These are phyloP conservation scores for Lasiosphaeria hispida DNA, from an alignment of 495 filamentous ascomycete species.

Conservation along the genomic window DNA sequence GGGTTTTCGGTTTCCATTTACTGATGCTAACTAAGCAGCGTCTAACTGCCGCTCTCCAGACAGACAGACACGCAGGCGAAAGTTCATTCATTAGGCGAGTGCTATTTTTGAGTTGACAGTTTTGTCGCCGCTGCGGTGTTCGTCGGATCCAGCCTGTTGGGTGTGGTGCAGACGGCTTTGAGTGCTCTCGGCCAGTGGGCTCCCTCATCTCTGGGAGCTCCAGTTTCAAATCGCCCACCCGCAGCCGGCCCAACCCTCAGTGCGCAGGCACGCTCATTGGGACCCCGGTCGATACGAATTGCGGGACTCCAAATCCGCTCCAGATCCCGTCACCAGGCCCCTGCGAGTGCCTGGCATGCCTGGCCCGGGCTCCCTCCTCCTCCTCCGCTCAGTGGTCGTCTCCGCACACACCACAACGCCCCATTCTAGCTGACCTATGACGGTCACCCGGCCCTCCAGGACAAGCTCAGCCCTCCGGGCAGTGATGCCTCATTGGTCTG, in stretches of 20 bases:
- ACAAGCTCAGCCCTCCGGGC: slow-evolving; percentile 21
- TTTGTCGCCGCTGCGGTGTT: neutral
- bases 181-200: slow-evolving; percentile 17
- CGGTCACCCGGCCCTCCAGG: slow-evolving; percentile 20
- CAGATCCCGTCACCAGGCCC: neutral
- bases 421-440: slow-evolving; percentile 7
- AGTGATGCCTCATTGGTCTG: slow-evolving; percentile 13
- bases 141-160: slow-evolving; percentile 18
- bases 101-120: slow-evolving; percentile 12
- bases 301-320: no score
- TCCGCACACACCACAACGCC: slow-evolving; percentile 6
- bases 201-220: slow-evolving; percentile 5
- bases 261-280: no score
- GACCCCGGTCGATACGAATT: no score
- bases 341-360: neutral
- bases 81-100: neutral
- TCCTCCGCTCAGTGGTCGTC: neutral
- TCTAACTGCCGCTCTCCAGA: neutral
- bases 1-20: neutral
- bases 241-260: no score
- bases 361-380: slow-evolving; percentile 18
- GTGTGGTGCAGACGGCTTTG: neutral
- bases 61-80: neutral
- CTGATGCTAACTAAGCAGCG: neutral
- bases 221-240: slow-evolving; percentile 10